These are phyloP conservation scores for Chaetomiaceae sp. DNA, from an alignment of 2,329 filamentous ascomycete species.

Conservation along the genomic window DNA sequence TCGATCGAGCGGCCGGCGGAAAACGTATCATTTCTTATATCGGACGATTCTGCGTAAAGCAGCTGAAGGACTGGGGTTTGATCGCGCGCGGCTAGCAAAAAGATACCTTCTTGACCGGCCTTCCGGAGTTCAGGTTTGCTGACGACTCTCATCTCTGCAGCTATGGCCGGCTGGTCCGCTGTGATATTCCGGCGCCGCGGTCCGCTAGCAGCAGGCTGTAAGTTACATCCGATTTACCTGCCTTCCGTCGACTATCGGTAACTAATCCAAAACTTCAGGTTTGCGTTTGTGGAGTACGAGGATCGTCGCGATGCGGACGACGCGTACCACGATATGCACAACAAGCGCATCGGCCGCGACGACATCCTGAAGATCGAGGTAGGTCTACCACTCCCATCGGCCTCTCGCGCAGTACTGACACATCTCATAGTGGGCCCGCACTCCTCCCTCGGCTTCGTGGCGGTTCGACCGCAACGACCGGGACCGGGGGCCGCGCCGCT, in stretches of 20 bases:
- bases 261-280: conserved; percentile 43
- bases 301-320: conserved; percentile 97
- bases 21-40: conserved; percentile 29
- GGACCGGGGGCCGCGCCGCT: conserved; percentile 40
- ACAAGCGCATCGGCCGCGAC: conserved; percentile 94
- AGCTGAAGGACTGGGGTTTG: conserved; percentile 22
- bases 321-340: conserved; percentile 99
- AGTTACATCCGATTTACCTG: conserved; percentile 39
- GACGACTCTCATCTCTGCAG: conserved; percentile 46
- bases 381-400: conserved; percentile 27
- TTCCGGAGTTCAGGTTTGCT: conserved; percentile 39
- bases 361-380: conserved; percentile 98
- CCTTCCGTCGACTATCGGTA: background rate
- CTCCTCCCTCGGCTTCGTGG: conserved; percentile 96
- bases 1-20: conserved; percentile 43
- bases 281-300: conserved; percentile 99
- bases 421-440: conserved; percentile 81
- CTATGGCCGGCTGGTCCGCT: conserved; percentile 95
- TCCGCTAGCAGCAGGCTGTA: conserved; percentile 93
- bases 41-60: conserved; percentile 32
- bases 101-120: conserved; percentile 22
- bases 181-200: conserved; percentile 93
- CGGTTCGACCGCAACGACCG: conserved; percentile 66
- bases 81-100: conserved; percentile 26
- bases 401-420: conserved; percentile 6